Conservation (phyloP, 106 monocot genomes). For the Agapanthus africanus region DNA sequence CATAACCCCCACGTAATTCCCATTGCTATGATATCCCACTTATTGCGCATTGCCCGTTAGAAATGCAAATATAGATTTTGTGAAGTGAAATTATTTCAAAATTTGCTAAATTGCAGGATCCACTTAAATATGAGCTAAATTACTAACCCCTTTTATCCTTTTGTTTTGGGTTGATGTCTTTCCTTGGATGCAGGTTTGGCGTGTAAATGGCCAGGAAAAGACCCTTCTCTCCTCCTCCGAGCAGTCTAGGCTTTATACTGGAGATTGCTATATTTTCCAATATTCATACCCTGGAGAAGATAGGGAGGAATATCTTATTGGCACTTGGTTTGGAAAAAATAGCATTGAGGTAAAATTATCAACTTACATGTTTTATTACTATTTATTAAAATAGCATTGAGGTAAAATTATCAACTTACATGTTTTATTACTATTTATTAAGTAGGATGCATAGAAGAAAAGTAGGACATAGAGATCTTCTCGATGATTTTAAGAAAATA, state of each 20-base stretch:
- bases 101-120: not conserved
- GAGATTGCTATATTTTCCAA: constrained; percentile 94
- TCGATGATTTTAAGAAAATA: too few relatives aligned
- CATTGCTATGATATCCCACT: too few relatives aligned
- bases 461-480: too few relatives aligned
- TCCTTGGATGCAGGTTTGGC: constrained; percentile 63
- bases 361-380: not conserved
- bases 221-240: constrained; percentile 61
- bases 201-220: constrained; percentile 75
- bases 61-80: not conserved
- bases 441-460: not conserved
- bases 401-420: constrained; percentile 29
- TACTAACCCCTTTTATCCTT: not conserved
- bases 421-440: not conserved
- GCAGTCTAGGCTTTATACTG: constrained; percentile 80
- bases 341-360: constrained; percentile 56
- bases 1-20: too few relatives aligned
- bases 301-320: constrained; percentile 77
- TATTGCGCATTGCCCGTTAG: not conserved
- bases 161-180: not conserved
- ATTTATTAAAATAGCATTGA: constrained; percentile 44
- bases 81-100: not conserved
- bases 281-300: constrained; percentile 86
- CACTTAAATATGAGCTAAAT: not conserved
- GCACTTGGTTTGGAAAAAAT: constrained; percentile 91